Evolutionary conservation across 768 basidiomycete genomes (phyloP), one percentile per base, ranked within the genome.

Genomic region (Phaeolepiota aurea): DNA sequence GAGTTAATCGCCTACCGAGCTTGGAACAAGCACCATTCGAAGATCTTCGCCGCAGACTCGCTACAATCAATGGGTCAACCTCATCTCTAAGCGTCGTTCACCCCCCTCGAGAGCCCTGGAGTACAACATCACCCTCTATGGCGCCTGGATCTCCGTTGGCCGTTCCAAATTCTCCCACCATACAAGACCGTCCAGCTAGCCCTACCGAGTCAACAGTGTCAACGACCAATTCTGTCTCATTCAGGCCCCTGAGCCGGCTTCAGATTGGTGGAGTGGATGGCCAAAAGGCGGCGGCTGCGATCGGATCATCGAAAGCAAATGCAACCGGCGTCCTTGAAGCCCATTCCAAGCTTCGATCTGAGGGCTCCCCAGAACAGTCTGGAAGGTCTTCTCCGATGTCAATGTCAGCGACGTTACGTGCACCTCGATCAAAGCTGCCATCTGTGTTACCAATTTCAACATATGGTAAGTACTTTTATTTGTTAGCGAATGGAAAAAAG

Each of bases 241-340:
- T 80, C 41, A 69, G 74, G 15, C 71, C 71, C 2, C 56, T 71
- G 11, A 81, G 79, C 45, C 69, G 80, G 28, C 56, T 87, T 32
- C 84, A 85, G 19, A 67, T 85, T 11, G 83, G 83, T 4, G 76
- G 79, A 37, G 71, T 70, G 10, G 89, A 91, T 47, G 74, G 79
- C 1, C 80, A 81, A 48, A 93, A 94, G 54, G 92, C 87, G 3
- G 87, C 88, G 0, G 87, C 96, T 19, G 89, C 92, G 3, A 65
- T 98, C 30, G 92, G 87, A 1, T 85, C 91, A 2, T 87, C 87
- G 4, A 83, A 77, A 54, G 75, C 80, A 4, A 92, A 82, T 52
- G 94, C 87, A 0, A 71, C 79, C 5, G 94, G 94, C 0, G 61
- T 89, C 32, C 58, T 96, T 42, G 87, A 97, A 51, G 71, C 84